phyloP scores from a whole-genome alignment of 1,284 basidiomycete species.

The Ganoderma multipileum region DNA sequence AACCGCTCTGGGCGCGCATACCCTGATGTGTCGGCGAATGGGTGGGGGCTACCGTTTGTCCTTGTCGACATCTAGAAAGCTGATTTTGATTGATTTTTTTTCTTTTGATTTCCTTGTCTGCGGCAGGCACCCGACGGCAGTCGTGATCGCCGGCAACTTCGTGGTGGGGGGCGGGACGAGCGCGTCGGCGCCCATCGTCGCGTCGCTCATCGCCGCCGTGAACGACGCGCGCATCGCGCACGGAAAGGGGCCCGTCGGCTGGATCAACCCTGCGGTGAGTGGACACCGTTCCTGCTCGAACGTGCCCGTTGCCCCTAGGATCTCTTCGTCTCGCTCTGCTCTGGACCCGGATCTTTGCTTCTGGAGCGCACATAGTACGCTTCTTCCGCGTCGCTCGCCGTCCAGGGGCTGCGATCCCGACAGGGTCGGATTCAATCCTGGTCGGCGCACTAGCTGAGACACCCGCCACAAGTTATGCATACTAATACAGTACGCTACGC shows the following conservation, averaged over 20 bases:
- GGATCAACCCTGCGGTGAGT: conserved; percentile 54
- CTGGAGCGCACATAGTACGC: conserved; percentile 23
- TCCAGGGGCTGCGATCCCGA: background rate
- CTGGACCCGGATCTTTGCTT: conserved; percentile 28
- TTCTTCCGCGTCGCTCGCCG: conserved; percentile 25
- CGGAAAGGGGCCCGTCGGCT: conserved; percentile 54
- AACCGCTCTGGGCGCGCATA: conserved; percentile 39
- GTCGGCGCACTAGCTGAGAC: background rate
- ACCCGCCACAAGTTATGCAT: background rate
- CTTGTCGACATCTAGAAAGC: too few species aligned
- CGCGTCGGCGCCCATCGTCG: conserved; percentile 37
- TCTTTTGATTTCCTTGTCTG: background rate
- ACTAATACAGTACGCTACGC: background rate
- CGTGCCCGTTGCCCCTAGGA: conserved; percentile 11
- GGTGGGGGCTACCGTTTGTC: too few species aligned
- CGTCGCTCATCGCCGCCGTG: conserved; percentile 60
- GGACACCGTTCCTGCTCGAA: background rate
- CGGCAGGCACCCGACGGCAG: conserved; percentile 31
- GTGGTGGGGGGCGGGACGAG: conserved; percentile 13
- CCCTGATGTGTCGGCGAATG: conserved; percentile 47
- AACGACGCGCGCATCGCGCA: conserved; percentile 60
- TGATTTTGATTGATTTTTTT: background rate
- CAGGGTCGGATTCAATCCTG: background rate
- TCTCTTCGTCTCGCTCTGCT: background rate
- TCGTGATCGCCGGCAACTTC: conserved; percentile 39